Evolutionary conservation across 345 rosid genomes (phyloP).

Genomic region (Syzygium aqueum): DNA sequence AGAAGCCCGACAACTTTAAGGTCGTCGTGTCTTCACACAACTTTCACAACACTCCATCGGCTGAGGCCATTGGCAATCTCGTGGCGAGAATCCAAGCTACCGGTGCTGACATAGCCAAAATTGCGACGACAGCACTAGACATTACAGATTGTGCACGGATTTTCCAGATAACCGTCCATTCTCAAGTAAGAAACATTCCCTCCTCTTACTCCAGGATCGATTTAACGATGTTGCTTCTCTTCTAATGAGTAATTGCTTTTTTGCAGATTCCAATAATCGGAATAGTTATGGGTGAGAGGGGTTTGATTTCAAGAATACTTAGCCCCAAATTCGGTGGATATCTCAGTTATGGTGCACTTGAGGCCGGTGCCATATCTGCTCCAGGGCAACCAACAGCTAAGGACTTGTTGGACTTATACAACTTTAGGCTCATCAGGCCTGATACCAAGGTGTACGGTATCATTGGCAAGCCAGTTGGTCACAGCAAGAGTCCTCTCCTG

Average conservation of each 20-base stretch:
- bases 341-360: conserved; percentile 33
- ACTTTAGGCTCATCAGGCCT: conserved; percentile 24
- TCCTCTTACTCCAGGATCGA: neutral
- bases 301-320: conserved; percentile 23
- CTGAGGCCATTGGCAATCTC: conserved; percentile 27
- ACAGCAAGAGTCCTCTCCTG: conserved; percentile 37
- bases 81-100: conserved; percentile 29
- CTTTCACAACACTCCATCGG: conserved; percentile 33
- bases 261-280: conserved; percentile 24
- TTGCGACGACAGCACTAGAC: conserved; percentile 29
- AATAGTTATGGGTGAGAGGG: conserved; percentile 33
- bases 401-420: conserved; percentile 26
- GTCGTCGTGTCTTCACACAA: conserved; percentile 39
- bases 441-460: conserved; percentile 32
- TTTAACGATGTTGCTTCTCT: neutral
- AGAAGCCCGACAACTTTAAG: conserved; percentile 28
- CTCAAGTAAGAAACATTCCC: conserved; percentile 11
- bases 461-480: conserved; percentile 36
- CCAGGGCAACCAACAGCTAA: conserved; percentile 33
- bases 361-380: conserved; percentile 28
- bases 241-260: neutral
- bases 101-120: conserved; percentile 33
- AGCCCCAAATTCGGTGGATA: conserved; percentile 32
- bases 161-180: conserved; percentile 26
- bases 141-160: conserved; percentile 30